Evolutionary conservation across 176 grass and related monocot genomes (phyloP).

Genomic region (Puccinellia tenuiflora): DNA sequence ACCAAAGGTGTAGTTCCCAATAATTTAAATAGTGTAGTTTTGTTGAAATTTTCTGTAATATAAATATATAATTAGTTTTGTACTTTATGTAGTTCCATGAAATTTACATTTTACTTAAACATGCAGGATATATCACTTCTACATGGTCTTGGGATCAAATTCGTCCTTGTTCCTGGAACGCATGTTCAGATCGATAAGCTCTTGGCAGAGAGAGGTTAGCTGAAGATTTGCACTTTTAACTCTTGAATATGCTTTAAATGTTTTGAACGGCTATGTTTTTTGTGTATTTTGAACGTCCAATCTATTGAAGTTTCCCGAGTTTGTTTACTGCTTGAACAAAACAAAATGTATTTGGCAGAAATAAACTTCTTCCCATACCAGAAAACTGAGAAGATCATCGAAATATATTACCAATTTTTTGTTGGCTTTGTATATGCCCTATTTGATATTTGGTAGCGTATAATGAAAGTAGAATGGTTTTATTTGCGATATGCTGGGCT

Average conservation of each 20-base stretch:
- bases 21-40: background rate
- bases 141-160: conserved; percentile 94
- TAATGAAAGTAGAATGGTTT: background rate
- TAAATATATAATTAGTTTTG: background rate
- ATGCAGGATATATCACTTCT: conserved; percentile 91
- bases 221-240: conserved; percentile 5
- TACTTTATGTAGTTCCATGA: background rate
- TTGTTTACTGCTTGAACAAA: background rate
- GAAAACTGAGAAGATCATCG: background rate
- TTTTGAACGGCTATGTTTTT: background rate
- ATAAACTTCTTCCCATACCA: background rate
- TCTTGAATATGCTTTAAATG: background rate
- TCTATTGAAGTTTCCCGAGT: background rate
- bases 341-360: background rate
- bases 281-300: background rate
- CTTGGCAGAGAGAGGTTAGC: conserved; percentile 70
- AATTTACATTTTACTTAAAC: background rate
- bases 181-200: conserved; percentile 93
- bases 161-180: conserved; percentile 93
- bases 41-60: background rate
- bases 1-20: background rate
- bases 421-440: background rate
- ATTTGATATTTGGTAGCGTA: background rate
- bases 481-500: background rate
- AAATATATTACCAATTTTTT: background rate